Conservation (phyloP, 2,329 filamentous ascomycete genomes). For the Epichloe sibirici region DNA sequence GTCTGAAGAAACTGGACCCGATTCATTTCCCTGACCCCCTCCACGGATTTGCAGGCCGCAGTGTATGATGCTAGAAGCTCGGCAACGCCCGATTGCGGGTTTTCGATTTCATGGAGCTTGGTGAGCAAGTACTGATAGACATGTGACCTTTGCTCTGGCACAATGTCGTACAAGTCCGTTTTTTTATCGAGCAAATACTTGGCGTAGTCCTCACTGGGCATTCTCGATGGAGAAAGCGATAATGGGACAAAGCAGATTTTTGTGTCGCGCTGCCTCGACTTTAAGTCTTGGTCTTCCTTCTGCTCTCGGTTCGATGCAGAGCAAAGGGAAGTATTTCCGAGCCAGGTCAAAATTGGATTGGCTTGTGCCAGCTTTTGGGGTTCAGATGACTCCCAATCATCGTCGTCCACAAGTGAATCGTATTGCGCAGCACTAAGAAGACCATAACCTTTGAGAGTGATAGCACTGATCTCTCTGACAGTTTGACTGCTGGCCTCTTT, state of each 20-base stretch:
- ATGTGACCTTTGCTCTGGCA: neutral
- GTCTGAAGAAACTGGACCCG: constrained; percentile 33
- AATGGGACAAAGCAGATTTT: constrained; percentile 24
- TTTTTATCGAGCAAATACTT: neutral
- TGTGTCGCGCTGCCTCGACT: constrained; percentile 1
- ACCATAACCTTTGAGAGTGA: constrained; percentile 38
- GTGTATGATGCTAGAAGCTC: constrained; percentile 37
- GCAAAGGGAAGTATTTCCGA: constrained; percentile 4
- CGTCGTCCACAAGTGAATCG: constrained; percentile 44
- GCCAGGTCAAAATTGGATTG: constrained; percentile 8
- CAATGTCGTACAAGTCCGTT: constrained; percentile 1
- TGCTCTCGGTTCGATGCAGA: neutral
- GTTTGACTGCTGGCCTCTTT: constrained; percentile 11
- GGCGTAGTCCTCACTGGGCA: neutral
- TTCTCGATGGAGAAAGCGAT: neutral
- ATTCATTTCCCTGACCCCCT: constrained; percentile 44
- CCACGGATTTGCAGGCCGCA: constrained; percentile 36
- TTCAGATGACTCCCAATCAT: constrained; percentile 20
- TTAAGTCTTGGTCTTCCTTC: neutral
- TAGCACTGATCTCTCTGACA: constrained; percentile 35
- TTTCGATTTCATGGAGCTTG: neutral
- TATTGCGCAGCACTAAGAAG: constrained; percentile 53
- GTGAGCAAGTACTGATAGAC: constrained; percentile 3
- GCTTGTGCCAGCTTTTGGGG: neutral
- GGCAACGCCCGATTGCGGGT: constrained; percentile 8